Evolutionary conservation across 2,329 filamentous ascomycete species (phyloP), one percentile per base, ranked within the genome.

Genomic region (Paraphoma chrysanthemicola): DNA sequence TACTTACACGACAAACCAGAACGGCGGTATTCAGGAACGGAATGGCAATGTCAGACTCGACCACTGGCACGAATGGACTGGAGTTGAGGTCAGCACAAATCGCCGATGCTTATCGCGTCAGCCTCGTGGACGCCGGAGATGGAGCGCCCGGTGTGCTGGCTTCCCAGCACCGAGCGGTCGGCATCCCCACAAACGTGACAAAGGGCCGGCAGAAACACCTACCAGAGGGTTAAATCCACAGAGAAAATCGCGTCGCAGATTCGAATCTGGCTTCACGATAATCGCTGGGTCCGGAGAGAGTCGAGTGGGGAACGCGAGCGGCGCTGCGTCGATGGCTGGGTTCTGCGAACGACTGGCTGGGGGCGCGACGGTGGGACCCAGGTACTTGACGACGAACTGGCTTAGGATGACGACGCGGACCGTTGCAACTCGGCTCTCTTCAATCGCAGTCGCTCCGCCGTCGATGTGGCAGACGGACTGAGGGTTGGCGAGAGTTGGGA

Each of bases 61-160:
- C 64, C 57, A 66, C 59, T 23, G 66, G 60, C 58, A 60, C 48
- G 31, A 30, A 51, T 36, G 56, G 16, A 41, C 58, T 64, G 56
- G 48, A 28, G 38, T 36, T 10, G 33, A 12, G 53, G 55, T 62
- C 46, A 65, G 57, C 44, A 51, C 44, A 48, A 39, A 29, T 48
- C 51, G 42, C 33, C 38, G 43, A 44, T 57, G 53, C 33, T 23
- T 48, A 44, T 53, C 47, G 36, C 28, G 31, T 33, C 42, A 53
- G 54, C 49, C 44, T 51, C 49, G 60, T 61, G 56, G 50, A 48
- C 31, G 46, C 52, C 33, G 54, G 56, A 64, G 56, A 53, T 53
- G 56, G 47, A 54, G 48, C 44, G 53, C 43, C 57, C 31, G 52
- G 43, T 49, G 49, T 42, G 49, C 57, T 60, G 57, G 63, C 53